These are phyloP conservation scores for Crithidia acanthocephali DNA, from an alignment of 208 protist species.

Conservation along the genomic window DNA sequence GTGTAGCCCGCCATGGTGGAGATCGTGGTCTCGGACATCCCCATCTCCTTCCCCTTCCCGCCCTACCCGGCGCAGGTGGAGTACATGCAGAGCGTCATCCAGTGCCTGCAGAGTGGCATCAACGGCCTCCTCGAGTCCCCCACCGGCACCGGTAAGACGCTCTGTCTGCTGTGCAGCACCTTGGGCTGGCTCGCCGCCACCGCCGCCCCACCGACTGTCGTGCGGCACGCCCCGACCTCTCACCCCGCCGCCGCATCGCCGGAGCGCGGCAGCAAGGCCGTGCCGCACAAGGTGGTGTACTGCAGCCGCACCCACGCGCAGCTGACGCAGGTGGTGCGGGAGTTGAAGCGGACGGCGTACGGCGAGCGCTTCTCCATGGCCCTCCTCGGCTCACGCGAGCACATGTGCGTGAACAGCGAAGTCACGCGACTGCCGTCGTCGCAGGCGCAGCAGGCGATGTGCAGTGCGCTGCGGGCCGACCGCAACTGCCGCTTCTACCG, in stretches of 20 bases:
- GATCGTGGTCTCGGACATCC: slow-evolving; percentile 53
- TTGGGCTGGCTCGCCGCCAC: slow-evolving; percentile 86
- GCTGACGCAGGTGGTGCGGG: slow-evolving; percentile 96
- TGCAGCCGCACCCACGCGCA: slow-evolving; percentile 98
- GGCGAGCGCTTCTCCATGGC: slow-evolving; percentile 64
- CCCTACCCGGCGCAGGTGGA: slow-evolving; percentile 94
- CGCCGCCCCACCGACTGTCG: not conserved
- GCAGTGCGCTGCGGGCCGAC: slow-evolving; percentile 69
- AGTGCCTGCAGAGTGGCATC: slow-evolving; percentile 70
- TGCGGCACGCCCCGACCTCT: not conserved
- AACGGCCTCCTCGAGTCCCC: slow-evolving; percentile 97
- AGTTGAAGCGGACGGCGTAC: slow-evolving; percentile 96
- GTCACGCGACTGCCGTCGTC: slow-evolving; percentile 69
- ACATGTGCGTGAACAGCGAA: slow-evolving; percentile 96
- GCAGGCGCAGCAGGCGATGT: slow-evolving; percentile 74
- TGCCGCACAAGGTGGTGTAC: slow-evolving; percentile 90
- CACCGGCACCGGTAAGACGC: slow-evolving; percentile 98
- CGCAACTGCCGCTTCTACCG: slow-evolving; percentile 79
- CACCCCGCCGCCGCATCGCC: not conserved
- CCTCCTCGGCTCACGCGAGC: slow-evolving; percentile 96
- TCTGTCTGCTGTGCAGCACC: slow-evolving; percentile 96
- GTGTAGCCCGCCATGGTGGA: slow-evolving; percentile 18
- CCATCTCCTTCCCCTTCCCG: slow-evolving; percentile 91
- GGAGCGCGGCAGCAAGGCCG: not conserved
- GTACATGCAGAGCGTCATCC: slow-evolving; percentile 96